These are phyloP conservation scores for Tolypocladium ophioglossoides DNA, from an alignment of 2,329 filamentous ascomycete species.

Conservation along the genomic window DNA sequence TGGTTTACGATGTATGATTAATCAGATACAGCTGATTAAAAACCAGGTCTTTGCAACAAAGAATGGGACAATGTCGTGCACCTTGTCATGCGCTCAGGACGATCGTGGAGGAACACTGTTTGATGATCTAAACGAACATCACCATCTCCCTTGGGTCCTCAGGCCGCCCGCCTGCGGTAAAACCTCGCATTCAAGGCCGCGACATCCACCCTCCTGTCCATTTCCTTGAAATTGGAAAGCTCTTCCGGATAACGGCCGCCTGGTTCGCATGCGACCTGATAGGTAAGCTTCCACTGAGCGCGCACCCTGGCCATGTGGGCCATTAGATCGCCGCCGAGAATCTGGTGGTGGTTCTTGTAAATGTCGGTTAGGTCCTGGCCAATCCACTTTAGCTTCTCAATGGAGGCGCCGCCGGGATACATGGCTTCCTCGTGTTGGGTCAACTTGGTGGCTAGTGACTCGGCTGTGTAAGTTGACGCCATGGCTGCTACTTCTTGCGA, in stretches of 20 bases:
- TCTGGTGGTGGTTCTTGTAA: not conserved
- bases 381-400: not conserved
- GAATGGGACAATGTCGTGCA: too few relatives aligned
- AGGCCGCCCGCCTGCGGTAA: not conserved
- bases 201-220: not conserved
- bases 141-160: not conserved
- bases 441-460: not conserved
- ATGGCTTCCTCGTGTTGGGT: not conserved
- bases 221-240: not conserved
- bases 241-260: not conserved
- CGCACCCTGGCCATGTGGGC: not conserved
- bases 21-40: too few relatives aligned
- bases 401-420: not conserved
- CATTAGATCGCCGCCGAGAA: not conserved
- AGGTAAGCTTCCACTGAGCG: not conserved
- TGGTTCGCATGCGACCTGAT: not conserved
- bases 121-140: too few relatives aligned
- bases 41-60: too few relatives aligned
- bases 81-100: too few relatives aligned
- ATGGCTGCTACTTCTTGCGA: not conserved
- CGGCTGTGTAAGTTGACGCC: not conserved
- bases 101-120: too few relatives aligned
- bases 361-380: not conserved
- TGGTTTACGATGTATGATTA: too few relatives aligned
- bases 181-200: not conserved